Evolutionary conservation across 177 flowering plant genomes (phyloP), one percentile per base, ranked within the genome.

Genomic region (Tripterygium wilfordii): DNA sequence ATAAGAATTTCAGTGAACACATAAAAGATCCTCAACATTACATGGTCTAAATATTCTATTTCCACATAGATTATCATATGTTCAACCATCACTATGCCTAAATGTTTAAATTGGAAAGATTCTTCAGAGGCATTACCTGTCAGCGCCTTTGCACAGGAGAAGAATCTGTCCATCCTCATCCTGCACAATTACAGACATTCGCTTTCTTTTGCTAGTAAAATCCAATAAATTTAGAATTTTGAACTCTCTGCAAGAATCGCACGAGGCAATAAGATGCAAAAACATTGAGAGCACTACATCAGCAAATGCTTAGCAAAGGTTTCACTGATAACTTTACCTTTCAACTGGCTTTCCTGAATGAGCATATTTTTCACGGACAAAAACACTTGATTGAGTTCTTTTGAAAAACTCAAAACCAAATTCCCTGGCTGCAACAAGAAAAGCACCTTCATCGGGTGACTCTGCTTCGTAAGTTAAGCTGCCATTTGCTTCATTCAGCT

Each of bases 71-170:
- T n/a, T n/a, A n/a, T n/a, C n/a, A n/a, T n/a, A n/a, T n/a, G n/a
- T n/a, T n/a, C n/a, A n/a, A n/a, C n/a, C n/a, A n/a, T n/a, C n/a
- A n/a, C n/a, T n/a, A n/a, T n/a, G n/a, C n/a, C n/a, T n/a, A n/a
- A n/a, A n/a, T n/a, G n/a, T n/a, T n/a, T n/a, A n/a, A n/a, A n/a
- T n/a, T n/a, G n/a, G n/a, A n/a, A 75, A 43, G 44, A 36, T 40
- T 56, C 17, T 12, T 31, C 42, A 21, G 33, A 60, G 22, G 59
- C 13, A 51, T 46, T 19, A 17, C 97, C 97, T 89, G 79, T 89
- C 96, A 53, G 97, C 97, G 42, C 97, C 97, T 73, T 89, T 89
- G 77, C 94, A 84, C 15, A 89, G 53, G 48, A 87, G 82, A 57
- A 82, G 58, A 66, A 87, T 72, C 63, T 82, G 65, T 1, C 91